Percentiles rank a stretch among this genome's conserved stretches.
Evolutionary conservation across 2,329 filamentous ascomycete genomes (phyloP).

Genomic region (Aulographum hederae): DNA sequence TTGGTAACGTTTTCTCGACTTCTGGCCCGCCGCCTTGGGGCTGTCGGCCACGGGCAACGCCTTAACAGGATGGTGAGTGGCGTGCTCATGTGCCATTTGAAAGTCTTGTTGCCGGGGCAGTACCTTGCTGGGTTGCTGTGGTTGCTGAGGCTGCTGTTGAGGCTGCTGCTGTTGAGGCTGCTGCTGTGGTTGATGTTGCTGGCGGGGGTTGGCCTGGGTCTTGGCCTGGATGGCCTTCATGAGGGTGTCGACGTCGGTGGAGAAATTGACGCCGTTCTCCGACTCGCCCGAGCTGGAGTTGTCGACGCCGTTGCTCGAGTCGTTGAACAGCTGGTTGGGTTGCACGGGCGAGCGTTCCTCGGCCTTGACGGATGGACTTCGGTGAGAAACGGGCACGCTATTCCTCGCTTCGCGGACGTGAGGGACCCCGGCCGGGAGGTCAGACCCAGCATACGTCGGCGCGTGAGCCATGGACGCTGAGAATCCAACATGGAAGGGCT

Average conservation of each 20-base stretch:
- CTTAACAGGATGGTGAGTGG: too few relatives aligned
- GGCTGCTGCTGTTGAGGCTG: conserved; percentile 10
- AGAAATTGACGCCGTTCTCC: conserved; percentile 40
- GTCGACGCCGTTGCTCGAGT: conserved; percentile 7
- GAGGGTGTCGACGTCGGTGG: conserved; percentile 69
- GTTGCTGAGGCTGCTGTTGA: not conserved
- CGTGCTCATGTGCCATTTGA: too few relatives aligned
- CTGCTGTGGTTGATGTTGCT: conserved; percentile 10
- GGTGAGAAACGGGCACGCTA: conserved; percentile 9
- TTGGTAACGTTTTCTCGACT: conserved; percentile 45
- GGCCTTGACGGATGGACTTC: conserved; percentile 21
- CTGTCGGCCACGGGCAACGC: too few relatives aligned
- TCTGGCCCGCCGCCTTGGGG: conserved; percentile 12
- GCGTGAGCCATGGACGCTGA: conserved; percentile 11
- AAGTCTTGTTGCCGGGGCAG: not conserved
- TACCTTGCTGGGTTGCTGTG: not conserved
- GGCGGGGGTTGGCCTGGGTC: conserved; percentile 21
- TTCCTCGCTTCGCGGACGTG: conserved; percentile 13
- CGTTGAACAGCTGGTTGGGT: conserved; percentile 19
- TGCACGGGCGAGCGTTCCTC: conserved; percentile 24
- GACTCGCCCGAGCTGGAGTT: conserved; percentile 6
- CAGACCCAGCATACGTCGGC: conserved; percentile 4
- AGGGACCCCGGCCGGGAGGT: conserved; percentile 7
- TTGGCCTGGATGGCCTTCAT: conserved; percentile 78
- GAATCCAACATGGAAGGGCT: conserved; percentile 12